Base-by-base conservation (phyloP, 1,139 yeast species). In the Candida smagusa region DNA sequence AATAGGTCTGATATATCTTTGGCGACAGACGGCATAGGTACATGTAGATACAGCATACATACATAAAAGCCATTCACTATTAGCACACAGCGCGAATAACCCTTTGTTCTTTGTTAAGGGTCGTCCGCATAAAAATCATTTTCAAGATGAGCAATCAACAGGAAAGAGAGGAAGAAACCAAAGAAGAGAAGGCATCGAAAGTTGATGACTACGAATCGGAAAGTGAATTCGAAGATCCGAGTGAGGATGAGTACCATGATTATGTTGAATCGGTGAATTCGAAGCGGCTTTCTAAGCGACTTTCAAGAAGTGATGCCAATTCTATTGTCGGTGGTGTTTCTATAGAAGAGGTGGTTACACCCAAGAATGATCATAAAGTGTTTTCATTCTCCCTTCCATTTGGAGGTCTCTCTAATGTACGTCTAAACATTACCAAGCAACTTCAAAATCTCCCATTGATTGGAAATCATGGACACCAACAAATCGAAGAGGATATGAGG, bases 341-440 rank as follows among this genome's bases (percentile, higher is more conserved):
- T 4, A 12, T 57, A 7, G 52, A 47, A 4, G 47, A 45, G 4
- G 37, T 41, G 12, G 26, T 12, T 30, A 22, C 16, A 11, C 30
- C 12, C 30, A 26, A 27, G 12, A 11, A 31, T n/a, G 12, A 28
- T 6, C 36, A 40, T 30, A 66, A 64, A 46, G 69, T 63, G 41
- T 72, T 65, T 47, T 63, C 72, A 34, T 72, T 68, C 45, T 68
- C 66, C 26, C 60, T 65, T 35, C 73, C 68, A 8, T 63, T 63
- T 47, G 70, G 64, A 35, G 71, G 59, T 35, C 49, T 65, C 12
- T 52, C 65, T 4, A 48, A 44, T 22, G 50, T 65, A 11, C 44
- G 58, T 19, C 43, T 58, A 25, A 61, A 56, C 41, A 39, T 63
- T n/a, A 51, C 51, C 28, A 50, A 48, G 23, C 63, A 56, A 31